Conservation (phyloP, 2,329 filamentous ascomycete species). For the Scolecobasidium constrictum region DNA sequence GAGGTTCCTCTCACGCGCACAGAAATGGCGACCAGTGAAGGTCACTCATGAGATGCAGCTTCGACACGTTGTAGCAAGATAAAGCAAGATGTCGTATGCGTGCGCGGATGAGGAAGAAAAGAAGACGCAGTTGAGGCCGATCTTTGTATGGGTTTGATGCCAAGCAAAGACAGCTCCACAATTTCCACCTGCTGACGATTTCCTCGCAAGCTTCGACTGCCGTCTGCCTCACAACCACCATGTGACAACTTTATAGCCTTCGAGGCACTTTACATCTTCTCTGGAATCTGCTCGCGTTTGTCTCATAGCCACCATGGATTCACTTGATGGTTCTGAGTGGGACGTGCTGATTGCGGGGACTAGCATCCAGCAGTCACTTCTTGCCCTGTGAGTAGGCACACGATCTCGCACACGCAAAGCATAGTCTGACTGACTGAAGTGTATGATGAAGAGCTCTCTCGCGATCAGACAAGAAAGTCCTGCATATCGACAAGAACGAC, state of each 20-base stretch:
- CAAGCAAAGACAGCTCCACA: no score
- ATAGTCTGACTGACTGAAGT: constrained; percentile 62
- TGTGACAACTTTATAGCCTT: background rate
- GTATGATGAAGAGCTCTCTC: constrained; percentile 67
- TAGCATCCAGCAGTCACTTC: constrained; percentile 40
- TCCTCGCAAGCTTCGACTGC: background rate
- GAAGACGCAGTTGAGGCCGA: background rate
- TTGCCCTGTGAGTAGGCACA: constrained; percentile 38
- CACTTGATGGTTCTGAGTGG: constrained; percentile 38
- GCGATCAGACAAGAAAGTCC: constrained; percentile 78
- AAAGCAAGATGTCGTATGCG: constrained; percentile 5
- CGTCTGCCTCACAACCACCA: background rate
- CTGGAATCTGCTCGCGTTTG: background rate
- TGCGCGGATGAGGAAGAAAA: constrained; percentile 17
- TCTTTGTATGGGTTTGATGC: background rate
- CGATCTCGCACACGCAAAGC: constrained; percentile 13
- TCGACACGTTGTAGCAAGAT: constrained; percentile 4
- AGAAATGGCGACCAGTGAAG: constrained; percentile 32
- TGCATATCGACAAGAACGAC: constrained; percentile 78
- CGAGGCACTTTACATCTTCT: background rate
- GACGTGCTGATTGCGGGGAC: constrained; percentile 44
- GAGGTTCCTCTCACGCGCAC: constrained; percentile 33
- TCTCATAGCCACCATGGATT: background rate
- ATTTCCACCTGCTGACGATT: background rate
- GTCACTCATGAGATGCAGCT: constrained; percentile 15